Conservation (phyloP, 2,329 filamentous ascomycete species). For the Talaromyces rugulosus region DNA sequence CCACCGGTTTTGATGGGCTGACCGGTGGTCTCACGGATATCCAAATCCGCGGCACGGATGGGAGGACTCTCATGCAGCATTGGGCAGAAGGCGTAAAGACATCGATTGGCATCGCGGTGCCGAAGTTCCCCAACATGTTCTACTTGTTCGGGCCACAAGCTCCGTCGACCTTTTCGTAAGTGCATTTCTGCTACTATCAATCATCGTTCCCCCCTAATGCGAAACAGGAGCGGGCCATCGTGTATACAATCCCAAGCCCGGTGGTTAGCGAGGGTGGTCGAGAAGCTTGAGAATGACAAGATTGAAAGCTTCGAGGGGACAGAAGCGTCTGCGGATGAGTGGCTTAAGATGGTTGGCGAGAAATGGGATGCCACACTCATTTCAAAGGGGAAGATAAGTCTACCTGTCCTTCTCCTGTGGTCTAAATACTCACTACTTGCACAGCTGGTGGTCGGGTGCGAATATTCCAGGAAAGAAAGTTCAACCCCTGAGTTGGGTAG, state of each 20-base stretch:
- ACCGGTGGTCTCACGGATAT: conserved; percentile 5
- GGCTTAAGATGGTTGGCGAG: neutral
- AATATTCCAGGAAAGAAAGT: conserved; percentile 7
- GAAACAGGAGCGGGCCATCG: neutral
- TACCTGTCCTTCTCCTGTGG: neutral
- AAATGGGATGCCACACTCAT: neutral
- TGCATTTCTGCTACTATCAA: neutral
- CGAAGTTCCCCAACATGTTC: conserved; percentile 7
- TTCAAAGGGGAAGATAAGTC: neutral
- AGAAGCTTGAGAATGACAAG: neutral
- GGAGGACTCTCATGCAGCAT: neutral
- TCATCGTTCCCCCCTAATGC: neutral
- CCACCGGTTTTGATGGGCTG: conserved; percentile 38
- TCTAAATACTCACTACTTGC: neutral
- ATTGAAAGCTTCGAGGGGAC: neutral
- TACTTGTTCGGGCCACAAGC: conserved; percentile 5
- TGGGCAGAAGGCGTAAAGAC: conserved; percentile 3
- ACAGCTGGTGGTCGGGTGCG: conserved; percentile 4
- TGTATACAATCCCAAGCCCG: neutral
- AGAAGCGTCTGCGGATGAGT: neutral
- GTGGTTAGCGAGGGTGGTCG: neutral
- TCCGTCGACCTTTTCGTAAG: neutral
- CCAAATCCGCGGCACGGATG: conserved; percentile 1
- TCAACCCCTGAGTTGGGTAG: conserved; percentile 3
- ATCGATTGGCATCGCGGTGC: neutral